Evolutionary conservation across 371 early-diverging fungal genomes (phyloP), one percentile per base, ranked within the genome.

Genomic region (Mucor racemosus): DNA sequence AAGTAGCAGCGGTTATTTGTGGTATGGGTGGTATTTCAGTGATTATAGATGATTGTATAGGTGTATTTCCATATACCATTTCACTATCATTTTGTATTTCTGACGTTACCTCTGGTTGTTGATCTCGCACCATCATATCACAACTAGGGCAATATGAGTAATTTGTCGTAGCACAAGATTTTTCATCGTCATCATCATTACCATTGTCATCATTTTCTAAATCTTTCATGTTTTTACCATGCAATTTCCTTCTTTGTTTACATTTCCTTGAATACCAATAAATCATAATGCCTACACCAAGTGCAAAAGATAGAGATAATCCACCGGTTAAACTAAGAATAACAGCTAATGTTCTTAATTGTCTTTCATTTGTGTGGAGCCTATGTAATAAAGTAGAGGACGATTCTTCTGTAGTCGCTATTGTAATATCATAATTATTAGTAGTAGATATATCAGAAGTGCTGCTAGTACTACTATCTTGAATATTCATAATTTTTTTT

Each of bases 241-340:
- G 39, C 7, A 53, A 41, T 48, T 38, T 19, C 33, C 62, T 48
- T 34, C 50, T 70, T 65, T 65, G 53, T 44, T 70, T 68, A 26
- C 58, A 59, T 59, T 63, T 65, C 13, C 54, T 53, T 33, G 55
- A 33, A 56, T 65, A 64, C 72, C 72, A 72, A 56, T 67, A 72
- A n/a, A 72, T 72, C 44, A 68, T 57, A n/a, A 72, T 67, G 17
- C 68, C 65, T 14, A 68, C 68, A 3, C 67, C 72, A 21, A 72
- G 50, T 19, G 65, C 68, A 62, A 72, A 72, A 2, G 72, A 72
- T 19, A 72, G 41, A 4, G 64, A 62, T 34, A 72, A 38, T 7
- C 72, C 72, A 42, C 72, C 72, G 1, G 72, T 58, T 58, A 72
- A 62, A 15, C 68, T 68, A 5, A 72, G 40, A 13, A 72, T 58